phyloP scores from a whole-genome alignment of 139 green algal species.

The Closterium sp. region DNA sequence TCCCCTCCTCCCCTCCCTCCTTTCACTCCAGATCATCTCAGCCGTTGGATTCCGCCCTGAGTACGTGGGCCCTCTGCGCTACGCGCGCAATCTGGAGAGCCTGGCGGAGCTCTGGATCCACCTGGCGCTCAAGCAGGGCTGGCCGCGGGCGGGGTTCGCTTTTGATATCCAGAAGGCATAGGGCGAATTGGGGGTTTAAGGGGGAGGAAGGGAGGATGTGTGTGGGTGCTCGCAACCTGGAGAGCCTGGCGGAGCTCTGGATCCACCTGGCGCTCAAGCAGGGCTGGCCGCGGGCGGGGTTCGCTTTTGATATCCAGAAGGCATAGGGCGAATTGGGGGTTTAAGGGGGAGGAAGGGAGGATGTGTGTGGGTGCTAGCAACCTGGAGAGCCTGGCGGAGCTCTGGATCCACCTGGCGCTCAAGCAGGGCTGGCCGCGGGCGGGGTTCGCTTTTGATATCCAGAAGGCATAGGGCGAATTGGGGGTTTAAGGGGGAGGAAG shows the following conservation, averaged over 20 bases:
- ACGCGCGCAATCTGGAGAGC: not conserved
- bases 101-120: not conserved
- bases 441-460: not conserved
- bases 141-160: not conserved
- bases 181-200: not conserved
- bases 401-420: not conserved
- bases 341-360: not conserved
- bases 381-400: not conserved
- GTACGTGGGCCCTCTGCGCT: not conserved
- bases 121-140: not conserved
- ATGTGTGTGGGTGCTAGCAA: not conserved
- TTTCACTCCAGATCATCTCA: not conserved
- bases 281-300: not conserved
- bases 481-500: not conserved
- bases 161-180: not conserved
- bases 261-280: not conserved
- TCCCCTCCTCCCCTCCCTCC: not conserved
- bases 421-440: not conserved
- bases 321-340: not conserved
- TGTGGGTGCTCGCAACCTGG: not conserved
- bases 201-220: not conserved
- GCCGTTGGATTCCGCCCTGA: not conserved
- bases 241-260: not conserved
- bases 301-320: not conserved
- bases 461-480: not conserved